Base-by-base conservation (phyloP, 1,284 basidiomycete species). In the Crocinoboletus sp. region DNA sequence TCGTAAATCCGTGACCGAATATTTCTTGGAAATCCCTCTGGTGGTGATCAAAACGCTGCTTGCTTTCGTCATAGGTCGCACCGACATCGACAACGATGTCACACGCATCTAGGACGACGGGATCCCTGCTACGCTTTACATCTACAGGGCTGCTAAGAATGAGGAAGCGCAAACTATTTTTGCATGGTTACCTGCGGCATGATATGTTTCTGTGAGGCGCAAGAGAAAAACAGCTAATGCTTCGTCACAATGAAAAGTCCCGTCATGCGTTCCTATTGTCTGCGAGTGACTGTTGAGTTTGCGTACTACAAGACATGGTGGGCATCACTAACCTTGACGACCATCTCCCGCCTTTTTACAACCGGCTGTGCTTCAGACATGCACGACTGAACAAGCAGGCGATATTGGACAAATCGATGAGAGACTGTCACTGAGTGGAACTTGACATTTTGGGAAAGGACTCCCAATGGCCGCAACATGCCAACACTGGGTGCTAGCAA, bases 1-100 rank as follows among this genome's bases (percentile, higher is more conserved):
- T 98, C 28, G 68, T 68, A 62, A 86, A 89, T 7, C 87, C 89
- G 54, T 83, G 71, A 5, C 92, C 94, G 65, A 99, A 97, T 13
- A 89, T 79, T 63, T 94, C 90, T 10, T 76, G 75, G 66, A 99
- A 99, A 0, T 89, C 94, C 38, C 94, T 82, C 66, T 99, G 96
- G 63, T 99, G 95, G 63, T 99, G 95, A 66, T 99, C 95, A 68
- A 93, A 99, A 28, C 89, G 77, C 49, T 86, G 78, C 48, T 73
- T 79, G 40, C 69, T 71, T 56, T 85, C 79, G 48, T 94, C 90
- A 66, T 99, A 99, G 15, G 89, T 78, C 8, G 90, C 94, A 13
- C 96, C 95, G 44, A 99, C 95, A 64, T 99, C 95, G 28, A 99
- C 93, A n/a, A 99, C 92, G 61, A 99, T 94, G 59, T 94, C 85